phyloP scores from a whole-genome alignment of 805 yeast genomes.

The Starmerella cellae region DNA sequence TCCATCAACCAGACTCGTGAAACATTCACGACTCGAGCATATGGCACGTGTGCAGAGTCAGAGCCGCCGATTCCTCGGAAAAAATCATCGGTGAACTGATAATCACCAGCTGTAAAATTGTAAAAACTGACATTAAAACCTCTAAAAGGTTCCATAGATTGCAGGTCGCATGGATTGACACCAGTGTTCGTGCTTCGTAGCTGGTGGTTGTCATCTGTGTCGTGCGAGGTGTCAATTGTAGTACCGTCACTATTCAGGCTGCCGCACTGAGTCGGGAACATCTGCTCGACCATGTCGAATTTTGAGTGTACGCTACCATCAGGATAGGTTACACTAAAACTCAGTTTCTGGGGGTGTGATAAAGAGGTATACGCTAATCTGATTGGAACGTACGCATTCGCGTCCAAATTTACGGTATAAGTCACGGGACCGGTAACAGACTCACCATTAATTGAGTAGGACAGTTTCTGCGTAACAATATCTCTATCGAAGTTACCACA shows the following conservation, averaged over 20 bases:
- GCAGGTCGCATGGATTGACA: background rate
- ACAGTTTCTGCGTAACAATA: background rate
- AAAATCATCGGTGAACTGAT: background rate
- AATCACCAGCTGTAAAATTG: background rate
- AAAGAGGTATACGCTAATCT: slow-evolving; percentile 3
- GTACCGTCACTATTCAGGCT: background rate
- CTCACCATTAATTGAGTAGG: background rate
- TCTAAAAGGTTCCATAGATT: background rate
- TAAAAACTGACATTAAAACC: background rate
- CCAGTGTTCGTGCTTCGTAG: background rate
- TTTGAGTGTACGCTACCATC: background rate
- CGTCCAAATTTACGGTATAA: background rate
- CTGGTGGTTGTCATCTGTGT: background rate
- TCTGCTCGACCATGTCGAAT: background rate
- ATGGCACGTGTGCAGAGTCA: background rate
- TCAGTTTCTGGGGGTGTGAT: no score
- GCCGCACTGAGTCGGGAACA: background rate
- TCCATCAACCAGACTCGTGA: background rate
- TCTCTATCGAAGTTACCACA: slow-evolving; percentile 1
- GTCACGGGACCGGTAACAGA: background rate
- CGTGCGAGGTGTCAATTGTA: background rate
- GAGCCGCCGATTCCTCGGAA: background rate
- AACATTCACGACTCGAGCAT: background rate
- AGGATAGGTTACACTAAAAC: no score
- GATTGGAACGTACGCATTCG: slow-evolving; percentile 2